Conservation (phyloP, 1,139 yeast species). For the Suhomyces kunorum region DNA sequence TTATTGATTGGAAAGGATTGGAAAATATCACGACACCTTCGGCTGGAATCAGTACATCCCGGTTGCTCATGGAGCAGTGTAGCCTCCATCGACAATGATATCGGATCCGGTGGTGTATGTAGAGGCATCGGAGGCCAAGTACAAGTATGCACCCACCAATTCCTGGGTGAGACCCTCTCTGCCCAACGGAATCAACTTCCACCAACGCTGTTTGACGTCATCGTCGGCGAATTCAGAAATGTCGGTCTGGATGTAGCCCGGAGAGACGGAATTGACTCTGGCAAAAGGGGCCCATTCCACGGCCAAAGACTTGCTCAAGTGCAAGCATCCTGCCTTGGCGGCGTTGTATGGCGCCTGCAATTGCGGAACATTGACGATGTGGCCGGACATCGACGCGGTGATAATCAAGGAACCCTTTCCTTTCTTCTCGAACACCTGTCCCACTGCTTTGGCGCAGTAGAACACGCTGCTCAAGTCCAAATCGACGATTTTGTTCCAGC, state of each 20-base stretch:
- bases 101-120: slow-evolving; percentile 84
- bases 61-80: slow-evolving; percentile 35
- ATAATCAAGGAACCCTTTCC: slow-evolving; percentile 72
- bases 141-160: slow-evolving; percentile 80
- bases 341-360: slow-evolving; percentile 84
- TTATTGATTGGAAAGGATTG: background rate
- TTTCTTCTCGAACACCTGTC: slow-evolving; percentile 67
- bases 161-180: slow-evolving; percentile 81
- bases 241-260: slow-evolving; percentile 77
- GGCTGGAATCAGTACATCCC: too few species aligned
- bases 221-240: slow-evolving; percentile 58
- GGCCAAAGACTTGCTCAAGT: slow-evolving; percentile 74
- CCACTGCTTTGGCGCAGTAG: slow-evolving; percentile 55
- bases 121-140: slow-evolving; percentile 78
- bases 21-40: too few species aligned
- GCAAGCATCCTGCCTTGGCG: slow-evolving; percentile 84
- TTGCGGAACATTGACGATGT: slow-evolving; percentile 80
- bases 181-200: slow-evolving; percentile 67
- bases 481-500: slow-evolving; percentile 23
- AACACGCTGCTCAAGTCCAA: slow-evolving; percentile 27
- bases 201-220: slow-evolving; percentile 58
- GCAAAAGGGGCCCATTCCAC: slow-evolving; percentile 83
- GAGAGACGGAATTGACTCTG: slow-evolving; percentile 76
- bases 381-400: slow-evolving; percentile 86
- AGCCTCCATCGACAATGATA: slow-evolving; percentile 86